Conservation (phyloP, 192 early-diverging fungal genomes). For the Dimargaris cristalligena region DNA sequence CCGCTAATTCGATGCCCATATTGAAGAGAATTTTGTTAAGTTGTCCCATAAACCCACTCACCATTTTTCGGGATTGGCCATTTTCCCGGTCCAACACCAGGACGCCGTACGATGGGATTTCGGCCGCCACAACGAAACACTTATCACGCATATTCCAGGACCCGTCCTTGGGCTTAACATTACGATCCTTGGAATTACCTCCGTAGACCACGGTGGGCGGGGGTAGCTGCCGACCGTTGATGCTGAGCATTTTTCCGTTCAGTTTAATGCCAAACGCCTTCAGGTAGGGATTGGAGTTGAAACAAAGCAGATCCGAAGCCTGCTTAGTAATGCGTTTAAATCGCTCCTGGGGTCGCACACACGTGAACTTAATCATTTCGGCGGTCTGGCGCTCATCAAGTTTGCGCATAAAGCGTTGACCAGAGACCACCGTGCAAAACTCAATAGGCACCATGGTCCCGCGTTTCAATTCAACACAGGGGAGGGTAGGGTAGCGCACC, state of each 20-base stretch:
- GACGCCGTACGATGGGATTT: slow-evolving; percentile 62
- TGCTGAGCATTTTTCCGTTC: slow-evolving; percentile 38
- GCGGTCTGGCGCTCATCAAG: slow-evolving; percentile 73
- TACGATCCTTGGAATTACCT: slow-evolving; percentile 23
- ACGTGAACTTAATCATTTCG: slow-evolving; percentile 91
- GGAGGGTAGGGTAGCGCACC: slow-evolving; percentile 63
- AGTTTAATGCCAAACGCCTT: slow-evolving; percentile 59
- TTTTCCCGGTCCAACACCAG: slow-evolving; percentile 53
- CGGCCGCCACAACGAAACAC: slow-evolving; percentile 53
- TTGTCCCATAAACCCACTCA: slow-evolving; percentile 38
- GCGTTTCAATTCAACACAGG: slow-evolving; percentile 57
- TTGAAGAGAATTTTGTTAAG: slow-evolving; percentile 54
- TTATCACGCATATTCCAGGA: slow-evolving; percentile 80
- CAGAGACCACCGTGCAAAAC: slow-evolving; percentile 65
- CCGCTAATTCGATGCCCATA: slow-evolving; percentile 44
- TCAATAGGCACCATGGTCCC: slow-evolving; percentile 73
- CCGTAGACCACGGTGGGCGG: slow-evolving; percentile 61
- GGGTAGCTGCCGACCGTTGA: slow-evolving; percentile 63
- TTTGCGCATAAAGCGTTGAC: slow-evolving; percentile 70
- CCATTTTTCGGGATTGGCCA: slow-evolving; percentile 28
- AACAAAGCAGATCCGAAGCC: slow-evolving; percentile 42
- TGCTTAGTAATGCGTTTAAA: slow-evolving; percentile 59
- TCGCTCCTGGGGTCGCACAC: slow-evolving; percentile 68
- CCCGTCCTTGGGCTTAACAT: slow-evolving; percentile 44
- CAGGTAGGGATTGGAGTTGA: slow-evolving; percentile 52